Percentiles rank a stretch among this genome's conserved stretches.
phyloP scores from a whole-genome alignment of 345 rosid species.

The Nephelium lappaceum region DNA sequence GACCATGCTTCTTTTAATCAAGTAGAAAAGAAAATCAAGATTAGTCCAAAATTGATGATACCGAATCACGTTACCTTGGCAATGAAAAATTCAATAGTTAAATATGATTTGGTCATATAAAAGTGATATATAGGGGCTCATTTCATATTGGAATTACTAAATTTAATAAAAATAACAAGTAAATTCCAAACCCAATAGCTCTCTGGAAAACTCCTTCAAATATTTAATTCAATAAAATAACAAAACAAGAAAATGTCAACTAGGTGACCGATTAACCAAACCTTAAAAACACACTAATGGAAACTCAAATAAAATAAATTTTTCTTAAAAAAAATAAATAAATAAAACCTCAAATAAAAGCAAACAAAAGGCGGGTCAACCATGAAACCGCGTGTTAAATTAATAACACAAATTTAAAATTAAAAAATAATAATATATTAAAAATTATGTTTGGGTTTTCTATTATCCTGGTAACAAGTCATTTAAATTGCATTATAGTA shows the following conservation, averaged over 20 bases:
- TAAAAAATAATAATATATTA: neutral
- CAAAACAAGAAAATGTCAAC: neutral
- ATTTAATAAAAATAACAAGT: neutral
- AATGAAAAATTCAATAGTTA: no score
- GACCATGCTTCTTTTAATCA: neutral
- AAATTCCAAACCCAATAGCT: neutral
- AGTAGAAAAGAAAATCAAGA: neutral
- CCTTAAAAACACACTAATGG: no score
- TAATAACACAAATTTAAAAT: neutral
- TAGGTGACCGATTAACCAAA: neutral
- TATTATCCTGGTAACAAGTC: no score
- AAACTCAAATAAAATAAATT: no score
- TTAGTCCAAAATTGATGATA: neutral
- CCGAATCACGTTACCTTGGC: neutral
- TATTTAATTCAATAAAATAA: no score
- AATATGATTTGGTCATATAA: no score
- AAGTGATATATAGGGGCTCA: no score
- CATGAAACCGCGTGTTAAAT: neutral
- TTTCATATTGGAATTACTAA: no score
- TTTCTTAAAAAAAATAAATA: no score
- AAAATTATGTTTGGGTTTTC: no score
- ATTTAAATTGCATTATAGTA: no score
- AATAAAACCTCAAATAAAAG: neutral
- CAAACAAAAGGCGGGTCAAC: neutral
- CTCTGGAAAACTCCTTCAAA: no score